Base-by-base conservation (phyloP, 1,284 basidiomycete genomes). In the Trametes polyzona region DNA sequence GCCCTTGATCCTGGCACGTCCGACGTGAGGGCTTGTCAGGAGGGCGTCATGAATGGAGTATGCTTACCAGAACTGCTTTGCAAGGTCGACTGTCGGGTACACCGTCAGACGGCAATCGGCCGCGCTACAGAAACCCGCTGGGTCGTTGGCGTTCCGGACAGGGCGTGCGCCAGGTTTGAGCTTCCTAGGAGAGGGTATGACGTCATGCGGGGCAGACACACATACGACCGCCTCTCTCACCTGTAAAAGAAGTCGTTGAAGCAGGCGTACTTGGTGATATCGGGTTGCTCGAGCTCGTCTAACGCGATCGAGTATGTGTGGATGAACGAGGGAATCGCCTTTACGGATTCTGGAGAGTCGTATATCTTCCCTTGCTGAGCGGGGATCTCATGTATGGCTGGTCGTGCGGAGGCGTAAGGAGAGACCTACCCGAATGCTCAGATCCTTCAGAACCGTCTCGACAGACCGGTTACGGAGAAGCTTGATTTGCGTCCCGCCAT, bases 181-280 rank as follows among this genome's bases (percentile, higher is more conserved):
- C 64, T 85, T 82, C 41, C 92, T 78, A 52, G n/a, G n/a, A n/a
- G 4, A 23, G 16, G 10, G 16, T 10, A 17, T 29, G 4, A 26
- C n/a, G 12, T 33, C 4, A 3, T 23, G 6, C 10, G 5, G 7
- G 8, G 16, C 8, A 16, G 44, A 10, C 14, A 21, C 23, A 12
- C 46, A 21, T n/a, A 19, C 11, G 16, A n/a, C 3, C 43, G 23
- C 41, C 11, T 26, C 29, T n/a, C 59, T 58, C 4, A 77, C 78
- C 79, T 79, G 54, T 76, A 85, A 76, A 95, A 95, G 76, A 95
- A 95, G 23, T 90, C 80, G 72, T 95, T 95, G 78, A 95, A 94
- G 12, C 76, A 86, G 66, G 77, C 74, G 69, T 92, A 92, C 59
- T 82, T 77, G 0, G 66, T 69, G 43, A 87, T 70, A 65, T 92